phyloP scores from a whole-genome alignment of 2,329 filamentous ascomycete species.

The Aspergillus pseudoviridinutans region DNA sequence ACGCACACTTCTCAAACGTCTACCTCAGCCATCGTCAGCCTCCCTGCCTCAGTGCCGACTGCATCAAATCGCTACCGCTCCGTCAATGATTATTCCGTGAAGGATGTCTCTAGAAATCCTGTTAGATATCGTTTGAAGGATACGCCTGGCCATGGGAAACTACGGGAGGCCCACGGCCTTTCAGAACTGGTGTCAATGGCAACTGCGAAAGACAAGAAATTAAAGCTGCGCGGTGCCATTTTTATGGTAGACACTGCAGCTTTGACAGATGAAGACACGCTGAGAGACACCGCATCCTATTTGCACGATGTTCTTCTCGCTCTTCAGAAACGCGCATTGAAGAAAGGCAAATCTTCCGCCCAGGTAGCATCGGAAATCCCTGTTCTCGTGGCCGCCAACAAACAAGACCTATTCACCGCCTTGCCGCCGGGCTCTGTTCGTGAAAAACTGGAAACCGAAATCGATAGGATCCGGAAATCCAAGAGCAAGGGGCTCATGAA shows the following conservation, averaged over 20 bases:
- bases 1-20: constrained; percentile 64
- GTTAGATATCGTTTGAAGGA: constrained; percentile 51
- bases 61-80: constrained; percentile 63
- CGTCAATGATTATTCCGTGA: constrained; percentile 62
- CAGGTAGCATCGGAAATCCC: constrained; percentile 61
- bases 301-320: constrained; percentile 83
- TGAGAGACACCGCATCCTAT: constrained; percentile 74
- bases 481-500: constrained; percentile 78
- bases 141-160: constrained; percentile 93
- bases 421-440: constrained; percentile 74
- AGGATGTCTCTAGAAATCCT: constrained; percentile 42
- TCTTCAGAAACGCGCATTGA: constrained; percentile 69
- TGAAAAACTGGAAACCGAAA: constrained; percentile 71
- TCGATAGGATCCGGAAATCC: constrained; percentile 71
- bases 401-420: constrained; percentile 92
- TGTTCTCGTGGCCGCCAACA: constrained; percentile 86
- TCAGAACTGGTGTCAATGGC: constrained; percentile 35
- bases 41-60: constrained; percentile 51
- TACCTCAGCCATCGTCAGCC: constrained; percentile 52
- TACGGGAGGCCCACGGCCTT: constrained; percentile 61
- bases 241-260: constrained; percentile 85
- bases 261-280: constrained; percentile 44
- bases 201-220: constrained; percentile 30
- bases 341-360: constrained; percentile 47
- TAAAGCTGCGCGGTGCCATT: constrained; percentile 64